phyloP scores from a whole-genome alignment of 495 filamentous ascomycete genomes.

The Acidomyces sp. region DNA sequence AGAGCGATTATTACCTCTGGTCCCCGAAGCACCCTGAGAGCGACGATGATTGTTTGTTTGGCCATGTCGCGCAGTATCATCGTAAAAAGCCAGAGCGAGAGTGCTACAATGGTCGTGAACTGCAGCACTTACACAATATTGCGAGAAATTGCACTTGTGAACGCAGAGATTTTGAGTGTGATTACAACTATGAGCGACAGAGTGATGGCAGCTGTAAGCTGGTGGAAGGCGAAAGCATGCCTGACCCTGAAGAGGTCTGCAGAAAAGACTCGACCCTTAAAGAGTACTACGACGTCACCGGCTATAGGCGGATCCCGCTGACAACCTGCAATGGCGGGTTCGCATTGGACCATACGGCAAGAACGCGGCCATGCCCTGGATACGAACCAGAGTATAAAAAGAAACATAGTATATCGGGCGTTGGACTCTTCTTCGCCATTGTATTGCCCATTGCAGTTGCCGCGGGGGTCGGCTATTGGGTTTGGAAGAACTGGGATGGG shows the following conservation, averaged over 20 bases:
- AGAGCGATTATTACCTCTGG: slow-evolving; percentile 76
- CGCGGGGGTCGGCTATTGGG: slow-evolving; percentile 62
- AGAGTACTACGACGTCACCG: slow-evolving; percentile 71
- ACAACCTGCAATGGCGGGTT: slow-evolving; percentile 68
- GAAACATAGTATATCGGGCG: slow-evolving; percentile 57
- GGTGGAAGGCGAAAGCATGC: slow-evolving; percentile 52
- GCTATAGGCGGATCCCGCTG: slow-evolving; percentile 81
- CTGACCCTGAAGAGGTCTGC: slow-evolving; percentile 56
- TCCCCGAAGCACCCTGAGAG: slow-evolving; percentile 64
- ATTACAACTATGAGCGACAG: slow-evolving; percentile 82
- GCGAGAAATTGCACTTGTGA: slow-evolving; percentile 67
- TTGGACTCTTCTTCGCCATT: slow-evolving; percentile 78
- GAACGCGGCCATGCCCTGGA: slow-evolving; percentile 49
- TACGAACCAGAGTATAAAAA: slow-evolving; percentile 67
- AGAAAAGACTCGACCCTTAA: slow-evolving; percentile 45
- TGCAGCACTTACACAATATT: slow-evolving; percentile 56
- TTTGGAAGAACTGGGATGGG: slow-evolving; percentile 71
- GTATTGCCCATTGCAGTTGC: slow-evolving; percentile 58
- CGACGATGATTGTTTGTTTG: slow-evolving; percentile 74
- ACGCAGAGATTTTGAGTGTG: slow-evolving; percentile 84
- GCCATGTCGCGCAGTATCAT: slow-evolving; percentile 77
- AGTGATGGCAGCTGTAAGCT: slow-evolving; percentile 61
- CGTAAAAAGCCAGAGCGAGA: slow-evolving; percentile 61
- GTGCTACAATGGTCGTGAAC: slow-evolving; percentile 64
- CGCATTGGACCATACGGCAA: slow-evolving; percentile 50